A percentile compares a stretch with the other conserved stretches of the same genome.
phyloP scores from a whole-genome alignment of 2,329 filamentous ascomycete species.

The Fusarium ambrosium region DNA sequence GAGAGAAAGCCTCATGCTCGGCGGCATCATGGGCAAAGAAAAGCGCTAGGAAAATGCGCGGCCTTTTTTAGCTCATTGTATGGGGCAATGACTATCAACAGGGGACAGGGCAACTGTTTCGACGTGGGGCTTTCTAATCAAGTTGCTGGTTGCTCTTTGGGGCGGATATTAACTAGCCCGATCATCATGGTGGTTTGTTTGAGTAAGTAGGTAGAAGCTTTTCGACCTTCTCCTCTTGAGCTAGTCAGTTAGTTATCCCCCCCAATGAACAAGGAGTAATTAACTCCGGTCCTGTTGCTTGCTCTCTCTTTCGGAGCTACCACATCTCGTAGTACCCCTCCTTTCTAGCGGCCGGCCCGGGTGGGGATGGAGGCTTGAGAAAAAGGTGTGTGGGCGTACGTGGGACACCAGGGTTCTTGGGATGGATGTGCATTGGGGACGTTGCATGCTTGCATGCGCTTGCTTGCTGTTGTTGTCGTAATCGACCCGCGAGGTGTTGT shows the following conservation, averaged over 20 bases:
- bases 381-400: neutral
- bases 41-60: slow-evolving; percentile 18
- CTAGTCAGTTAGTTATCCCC: slow-evolving; percentile 6
- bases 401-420: slow-evolving; percentile 35
- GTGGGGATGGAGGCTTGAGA: slow-evolving; percentile 13
- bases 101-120: neutral
- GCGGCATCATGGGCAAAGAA: neutral
- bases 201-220: slow-evolving; percentile 27
- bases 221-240: slow-evolving; percentile 14
- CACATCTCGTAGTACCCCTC: slow-evolving; percentile 14
- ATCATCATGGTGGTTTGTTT: neutral
- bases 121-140: slow-evolving; percentile 27
- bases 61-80: slow-evolving; percentile 36
- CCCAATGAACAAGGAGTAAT: neutral
- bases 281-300: neutral
- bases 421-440: neutral
- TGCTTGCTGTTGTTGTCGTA: slow-evolving; percentile 7
- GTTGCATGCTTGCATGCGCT: slow-evolving; percentile 1
- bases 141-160: slow-evolving; percentile 3
- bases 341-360: slow-evolving; percentile 6
- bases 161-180: neutral
- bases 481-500: slow-evolving; percentile 9
- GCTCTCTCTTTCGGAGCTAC: slow-evolving; percentile 27
- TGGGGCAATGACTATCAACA: slow-evolving; percentile 35
- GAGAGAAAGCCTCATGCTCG: slow-evolving; percentile 8